These are phyloP conservation scores for Epichloe bromicola DNA, from an alignment of 2,329 filamentous ascomycete species.

Conservation along the genomic window DNA sequence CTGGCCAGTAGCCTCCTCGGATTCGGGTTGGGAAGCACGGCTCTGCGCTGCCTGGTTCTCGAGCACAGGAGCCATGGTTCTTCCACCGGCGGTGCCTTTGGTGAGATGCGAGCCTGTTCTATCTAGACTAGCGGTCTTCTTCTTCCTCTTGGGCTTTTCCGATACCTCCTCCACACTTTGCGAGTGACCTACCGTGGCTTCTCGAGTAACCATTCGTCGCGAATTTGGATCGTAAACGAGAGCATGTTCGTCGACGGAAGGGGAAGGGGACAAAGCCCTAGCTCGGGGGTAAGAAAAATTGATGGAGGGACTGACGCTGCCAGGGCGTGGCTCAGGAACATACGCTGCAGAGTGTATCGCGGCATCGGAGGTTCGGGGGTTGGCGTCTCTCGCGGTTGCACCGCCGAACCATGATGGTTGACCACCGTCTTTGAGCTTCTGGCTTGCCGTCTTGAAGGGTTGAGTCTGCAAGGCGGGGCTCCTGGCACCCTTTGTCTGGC, in stretches of 20 bases:
- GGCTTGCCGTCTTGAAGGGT: constrained; percentile 39
- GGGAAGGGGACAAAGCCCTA: constrained; percentile 20
- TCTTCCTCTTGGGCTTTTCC: constrained; percentile 30
- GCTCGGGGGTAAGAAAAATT: constrained; percentile 47
- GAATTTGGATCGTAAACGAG: constrained; percentile 55
- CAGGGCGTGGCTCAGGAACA: constrained; percentile 22
- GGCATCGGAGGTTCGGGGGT: constrained; percentile 33
- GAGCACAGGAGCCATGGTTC: constrained; percentile 35
- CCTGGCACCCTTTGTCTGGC: constrained; percentile 20
- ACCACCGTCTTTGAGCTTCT: constrained; percentile 31
- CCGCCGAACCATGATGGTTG: constrained; percentile 36
- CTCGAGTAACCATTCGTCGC: constrained; percentile 43
- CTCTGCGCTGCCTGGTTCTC: constrained; percentile 11
- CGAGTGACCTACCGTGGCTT: constrained; percentile 29
- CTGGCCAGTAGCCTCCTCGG: neutral
- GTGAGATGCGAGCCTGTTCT: constrained; percentile 32
- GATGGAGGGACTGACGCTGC: constrained; percentile 38
- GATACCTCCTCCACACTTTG: constrained; percentile 26
- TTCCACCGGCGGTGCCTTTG: constrained; percentile 37
- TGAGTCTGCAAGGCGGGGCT: constrained; percentile 32
- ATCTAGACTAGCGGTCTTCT: constrained; percentile 20
- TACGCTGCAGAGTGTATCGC: constrained; percentile 19
- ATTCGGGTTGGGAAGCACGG: neutral
- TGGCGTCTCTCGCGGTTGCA: constrained; percentile 30
- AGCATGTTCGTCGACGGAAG: constrained; percentile 21